Base-by-base conservation (phyloP, 1,284 basidiomycete species). In the Ganoderma sinense region DNA sequence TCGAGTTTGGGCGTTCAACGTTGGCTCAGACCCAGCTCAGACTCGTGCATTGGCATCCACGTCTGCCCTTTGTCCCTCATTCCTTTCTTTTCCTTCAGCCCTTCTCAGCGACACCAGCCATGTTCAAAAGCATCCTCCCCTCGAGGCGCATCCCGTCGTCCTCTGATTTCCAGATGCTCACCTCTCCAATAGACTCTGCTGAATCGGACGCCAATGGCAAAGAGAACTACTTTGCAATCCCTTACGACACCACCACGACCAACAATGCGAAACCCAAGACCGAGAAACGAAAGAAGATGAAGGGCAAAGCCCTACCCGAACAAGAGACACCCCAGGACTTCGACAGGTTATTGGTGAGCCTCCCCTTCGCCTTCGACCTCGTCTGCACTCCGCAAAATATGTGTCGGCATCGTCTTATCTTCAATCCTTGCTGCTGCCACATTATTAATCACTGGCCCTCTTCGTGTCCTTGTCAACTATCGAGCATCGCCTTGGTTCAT, bases 71-170 rank as follows among this genome's bases (percentile, higher is more conserved):
- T 39, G 26, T 60, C 41, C 39, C 66, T 60, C 48, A 23, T 33
- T 64, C 64, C 66, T 68, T 66, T 68, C 64, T 68, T 23, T 56
- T 45, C 48, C 51, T 33, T 2, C 33, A 31, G 18, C 26, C 36
- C 20, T 61, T 41, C 62, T 56, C 23, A 45, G 71, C 69, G 68
- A 72, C 40, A 74, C 63, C 69, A 93, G 23, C 93, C 69, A 93
- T 93, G 92, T 93, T 93, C 83, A 93, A 92, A 81, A 86, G 86
- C 73, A 92, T 93, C 70, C 82, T 93, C 53, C 90, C 91, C 13
- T 86, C 87, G 4, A 88, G 89, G 79, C 85, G 91, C 75, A 77
- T 89, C 65, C 82, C 88, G 39, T 88, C 89, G 36, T 88, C 89
- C 39, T 69, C 72, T 31, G 91, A 94, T 53, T 94, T 94, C 71